These are phyloP conservation scores for Claviceps lovelessii DNA, from an alignment of 2,329 filamentous ascomycete genomes.

Conservation along the genomic window DNA sequence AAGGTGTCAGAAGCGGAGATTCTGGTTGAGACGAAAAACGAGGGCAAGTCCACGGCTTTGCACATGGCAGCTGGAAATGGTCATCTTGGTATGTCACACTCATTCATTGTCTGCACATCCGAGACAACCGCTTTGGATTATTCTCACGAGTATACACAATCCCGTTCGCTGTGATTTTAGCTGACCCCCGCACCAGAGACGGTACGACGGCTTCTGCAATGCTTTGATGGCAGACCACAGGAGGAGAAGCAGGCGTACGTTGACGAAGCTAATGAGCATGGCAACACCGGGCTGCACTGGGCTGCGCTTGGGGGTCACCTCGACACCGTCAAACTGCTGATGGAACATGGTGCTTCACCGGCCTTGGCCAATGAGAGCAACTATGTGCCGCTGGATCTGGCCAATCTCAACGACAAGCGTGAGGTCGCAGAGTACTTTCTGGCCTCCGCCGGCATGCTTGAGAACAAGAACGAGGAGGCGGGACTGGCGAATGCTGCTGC, in stretches of 20 bases:
- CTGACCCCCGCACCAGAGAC: conserved; percentile 22
- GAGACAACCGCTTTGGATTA: too few relatives aligned
- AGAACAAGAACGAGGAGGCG: conserved; percentile 31
- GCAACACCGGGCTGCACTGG: conserved; percentile 91
- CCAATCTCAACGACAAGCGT: conserved; percentile 53
- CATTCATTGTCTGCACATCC: not conserved
- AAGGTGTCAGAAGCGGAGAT: conserved; percentile 46
- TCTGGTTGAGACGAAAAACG: conserved; percentile 55
- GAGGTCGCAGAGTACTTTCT: conserved; percentile 50
- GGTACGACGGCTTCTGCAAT: conserved; percentile 28
- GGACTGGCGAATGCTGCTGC: conserved; percentile 27
- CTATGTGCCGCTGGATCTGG: conserved; percentile 64
- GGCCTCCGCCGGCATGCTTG: conserved; percentile 31
- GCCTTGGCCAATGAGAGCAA: conserved; percentile 70
- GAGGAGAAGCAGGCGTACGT: conserved; percentile 38
- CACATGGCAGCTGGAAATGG: conserved; percentile 94
- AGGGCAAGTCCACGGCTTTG: conserved; percentile 63
- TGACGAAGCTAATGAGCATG: conserved; percentile 60
- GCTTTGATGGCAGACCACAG: conserved; percentile 26
- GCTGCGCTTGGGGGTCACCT: conserved; percentile 82
- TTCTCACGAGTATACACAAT: not conserved
- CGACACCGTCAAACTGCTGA: conserved; percentile 59
- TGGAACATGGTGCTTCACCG: conserved; percentile 64
- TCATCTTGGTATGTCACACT: conserved; percentile 49
- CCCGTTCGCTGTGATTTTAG: too few relatives aligned